Percentiles rank a stretch among this genome's conserved stretches.
Conservation (phyloP, 371 early-diverging fungal genomes). For the Mortierella sp. region DNA sequence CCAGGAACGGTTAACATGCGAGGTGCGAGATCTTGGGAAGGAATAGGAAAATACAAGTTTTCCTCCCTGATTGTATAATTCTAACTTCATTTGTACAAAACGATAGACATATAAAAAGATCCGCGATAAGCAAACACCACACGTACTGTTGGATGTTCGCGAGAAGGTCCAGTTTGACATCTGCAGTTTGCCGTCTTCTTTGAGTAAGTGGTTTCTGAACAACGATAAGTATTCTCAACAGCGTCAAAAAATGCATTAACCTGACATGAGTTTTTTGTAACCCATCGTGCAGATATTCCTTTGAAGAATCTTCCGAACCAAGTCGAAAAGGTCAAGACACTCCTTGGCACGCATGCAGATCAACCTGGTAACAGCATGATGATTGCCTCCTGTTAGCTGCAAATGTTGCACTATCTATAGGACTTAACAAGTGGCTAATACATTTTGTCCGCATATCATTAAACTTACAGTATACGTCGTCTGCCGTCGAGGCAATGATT, state of each 20-base stretch:
- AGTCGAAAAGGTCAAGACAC: constrained; percentile 17
- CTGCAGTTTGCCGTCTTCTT: constrained; percentile 73
- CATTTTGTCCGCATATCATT: constrained; percentile 6
- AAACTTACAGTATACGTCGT: constrained; percentile 76
- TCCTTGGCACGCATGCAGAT: constrained; percentile 56
- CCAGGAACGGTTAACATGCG: constrained; percentile 37
- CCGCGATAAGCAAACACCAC: constrained; percentile 54
- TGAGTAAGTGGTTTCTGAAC: no score
- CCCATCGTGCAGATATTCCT: constrained; percentile 26
- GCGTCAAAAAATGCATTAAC: no score
- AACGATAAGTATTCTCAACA: no score
- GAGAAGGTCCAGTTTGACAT: constrained; percentile 86
- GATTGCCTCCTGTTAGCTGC: neutral
- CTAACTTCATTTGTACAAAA: neutral
- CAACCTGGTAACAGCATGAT: constrained; percentile 44
- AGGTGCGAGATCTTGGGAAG: constrained; percentile 37
- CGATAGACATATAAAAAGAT: constrained; percentile 58
- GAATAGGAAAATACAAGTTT: neutral
- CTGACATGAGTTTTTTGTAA: no score
- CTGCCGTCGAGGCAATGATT: constrained; percentile 94
- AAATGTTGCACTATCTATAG: neutral
- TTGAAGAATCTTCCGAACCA: constrained; percentile 31
- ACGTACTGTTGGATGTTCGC: constrained; percentile 91
- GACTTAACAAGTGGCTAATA: neutral
- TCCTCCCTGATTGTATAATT: neutral